Evolutionary conservation across 306 rosid genomes (phyloP), one percentile per base, ranked within the genome.

Genomic region (Cajanus cajan): DNA sequence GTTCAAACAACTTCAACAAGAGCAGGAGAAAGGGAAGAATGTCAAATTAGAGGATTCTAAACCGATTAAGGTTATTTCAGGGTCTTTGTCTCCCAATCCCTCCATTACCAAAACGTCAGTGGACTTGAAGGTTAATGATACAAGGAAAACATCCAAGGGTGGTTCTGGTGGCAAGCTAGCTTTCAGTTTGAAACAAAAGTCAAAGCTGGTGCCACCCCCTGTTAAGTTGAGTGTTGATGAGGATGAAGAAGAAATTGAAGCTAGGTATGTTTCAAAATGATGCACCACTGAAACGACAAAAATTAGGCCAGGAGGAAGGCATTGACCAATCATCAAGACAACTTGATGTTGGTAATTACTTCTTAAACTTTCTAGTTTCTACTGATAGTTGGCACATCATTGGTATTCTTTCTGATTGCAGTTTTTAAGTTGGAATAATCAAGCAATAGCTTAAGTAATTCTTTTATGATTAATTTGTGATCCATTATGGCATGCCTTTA

Each of bases 171-270:
- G 97, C 44, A 96, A 96, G 71, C 96, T 96, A 86, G 98, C 99
- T 76, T 96, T 96, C 84, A 96, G 98, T 87, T 88, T 96, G 87
- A 96, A 96, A 84, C 96, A 90, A 71, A 96, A 93, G 85, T 93
- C 98, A 25, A 96, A 90, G 92, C 85, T 93, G 68, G 94, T 72
- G 57, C 83, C 90, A 7, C 96, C 98, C 52, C 82, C 98, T 41
- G 93, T 96, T 55, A 93, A 90, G 88, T 88, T 96, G 66, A 89
- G 80, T 78, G 92, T 66, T 4, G 98, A 96, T 77, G 99, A 95
- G 37, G 99, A 93, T 82, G 98, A 92, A 80, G 98, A 89, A 18
- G 96, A 90, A 81, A 58, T 87, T n/a, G 91, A 86, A 80, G 85
- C 72, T 65, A 88, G 76, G 40, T 82, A 87, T 85, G 81, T 68